Evolutionary conservation across 805 yeast species (phyloP).

Genomic region (Spathaspora hagerdaliae): DNA sequence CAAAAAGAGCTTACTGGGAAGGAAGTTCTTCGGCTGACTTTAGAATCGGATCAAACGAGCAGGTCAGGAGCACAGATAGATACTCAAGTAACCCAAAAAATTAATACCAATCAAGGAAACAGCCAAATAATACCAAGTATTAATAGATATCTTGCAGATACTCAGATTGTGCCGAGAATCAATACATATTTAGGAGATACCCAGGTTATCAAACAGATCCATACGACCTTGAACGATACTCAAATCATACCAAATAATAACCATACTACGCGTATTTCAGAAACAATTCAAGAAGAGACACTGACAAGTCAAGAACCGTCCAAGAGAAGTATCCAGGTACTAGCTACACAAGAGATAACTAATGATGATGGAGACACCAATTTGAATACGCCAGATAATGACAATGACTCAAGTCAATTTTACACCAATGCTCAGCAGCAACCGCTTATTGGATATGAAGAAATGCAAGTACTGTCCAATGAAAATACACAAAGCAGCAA

Average conservation of each 20-base stretch:
- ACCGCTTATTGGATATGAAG: not conserved
- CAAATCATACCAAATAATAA: conserved; percentile 6
- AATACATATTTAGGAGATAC: conserved; percentile 8
- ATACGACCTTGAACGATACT: conserved; percentile 5
- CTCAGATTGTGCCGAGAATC: not conserved
- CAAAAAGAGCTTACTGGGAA: too few relatives aligned
- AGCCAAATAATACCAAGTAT: not conserved
- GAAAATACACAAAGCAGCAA: conserved; percentile 1
- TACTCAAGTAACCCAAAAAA: not conserved
- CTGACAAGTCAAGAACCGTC: not conserved
- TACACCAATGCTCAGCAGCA: not conserved
- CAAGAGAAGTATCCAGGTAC: not conserved
- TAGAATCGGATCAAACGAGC: too few relatives aligned
- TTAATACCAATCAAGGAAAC: not conserved
- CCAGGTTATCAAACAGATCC: conserved; percentile 8
- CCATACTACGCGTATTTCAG: not conserved
- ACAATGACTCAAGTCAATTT: not conserved
- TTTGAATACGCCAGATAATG: not conserved
- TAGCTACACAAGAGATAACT: not conserved
- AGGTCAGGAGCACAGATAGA: too few relatives aligned
- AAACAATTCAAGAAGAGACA: not conserved
- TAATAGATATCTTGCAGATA: not conserved
- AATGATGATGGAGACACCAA: not conserved
- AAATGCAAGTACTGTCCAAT: conserved; percentile 1
- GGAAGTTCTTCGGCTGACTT: too few relatives aligned